Evolutionary conservation across 129 eudicot genomes (phyloP).

Genomic region (Helichrysum umbraculigerum): DNA sequence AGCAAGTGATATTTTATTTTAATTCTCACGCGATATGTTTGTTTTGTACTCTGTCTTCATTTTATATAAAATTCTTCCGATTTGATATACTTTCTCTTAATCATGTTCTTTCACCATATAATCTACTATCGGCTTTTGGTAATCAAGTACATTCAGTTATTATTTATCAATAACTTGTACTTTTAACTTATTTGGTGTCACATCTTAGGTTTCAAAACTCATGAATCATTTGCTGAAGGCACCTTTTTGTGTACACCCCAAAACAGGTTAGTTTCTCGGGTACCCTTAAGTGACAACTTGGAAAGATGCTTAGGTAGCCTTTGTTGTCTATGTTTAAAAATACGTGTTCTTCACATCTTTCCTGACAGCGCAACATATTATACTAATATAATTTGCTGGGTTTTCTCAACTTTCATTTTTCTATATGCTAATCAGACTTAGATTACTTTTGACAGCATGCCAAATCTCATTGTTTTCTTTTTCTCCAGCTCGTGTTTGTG

Average conservation of each 20-base stretch:
- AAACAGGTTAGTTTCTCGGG: conserved; percentile 64
- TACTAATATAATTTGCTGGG: neutral
- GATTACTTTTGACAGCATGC: neutral
- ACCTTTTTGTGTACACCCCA: conserved; percentile 94
- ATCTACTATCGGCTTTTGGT: conserved; percentile 2
- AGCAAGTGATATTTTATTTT: neutral
- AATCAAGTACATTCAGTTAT: neutral
- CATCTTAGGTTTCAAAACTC: conserved; percentile 84
- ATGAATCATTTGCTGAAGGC: conserved; percentile 97
- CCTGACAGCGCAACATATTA: neutral
- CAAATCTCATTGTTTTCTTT: conserved; percentile 10
- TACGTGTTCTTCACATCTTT: neutral
- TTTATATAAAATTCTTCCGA: neutral
- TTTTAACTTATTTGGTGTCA: conserved; percentile 17
- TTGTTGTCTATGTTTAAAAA: neutral
- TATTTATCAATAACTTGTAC: neutral
- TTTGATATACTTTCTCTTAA: neutral
- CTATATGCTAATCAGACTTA: neutral
- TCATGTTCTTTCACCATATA: conserved; percentile 3
- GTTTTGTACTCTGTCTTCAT: neutral
- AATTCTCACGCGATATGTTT: neutral
- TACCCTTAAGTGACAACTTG: neutral
- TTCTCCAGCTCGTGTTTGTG: conserved; percentile 80
- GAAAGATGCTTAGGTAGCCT: neutral
- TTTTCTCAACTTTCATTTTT: neutral